These are phyloP conservation scores for Hygrophoropsis aurantiaca DNA, from an alignment of 768 basidiomycete genomes.

Conservation along the genomic window DNA sequence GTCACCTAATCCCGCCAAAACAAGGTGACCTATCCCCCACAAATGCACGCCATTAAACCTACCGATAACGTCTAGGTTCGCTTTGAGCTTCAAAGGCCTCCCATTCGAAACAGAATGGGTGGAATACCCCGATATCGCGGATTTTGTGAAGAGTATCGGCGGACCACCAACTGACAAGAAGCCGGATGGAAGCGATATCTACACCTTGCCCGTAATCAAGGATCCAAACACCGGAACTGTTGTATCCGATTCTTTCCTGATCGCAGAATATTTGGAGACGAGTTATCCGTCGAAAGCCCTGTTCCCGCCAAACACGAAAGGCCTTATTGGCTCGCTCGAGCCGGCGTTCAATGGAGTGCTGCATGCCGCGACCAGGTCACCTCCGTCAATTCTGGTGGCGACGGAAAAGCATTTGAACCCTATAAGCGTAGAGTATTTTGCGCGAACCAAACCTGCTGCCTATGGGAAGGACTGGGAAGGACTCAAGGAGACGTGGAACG, in stretches of 20 bases:
- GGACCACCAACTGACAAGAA: constrained; percentile 14
- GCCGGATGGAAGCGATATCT: constrained; percentile 16
- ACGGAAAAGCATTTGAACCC: constrained; percentile 18
- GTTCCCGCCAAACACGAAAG: constrained; percentile 21
- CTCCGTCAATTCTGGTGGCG: background rate
- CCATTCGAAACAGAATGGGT: constrained; percentile 48
- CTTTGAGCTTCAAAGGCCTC: constrained; percentile 35
- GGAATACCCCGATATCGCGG: constrained; percentile 48
- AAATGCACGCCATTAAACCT: too few relatives aligned
- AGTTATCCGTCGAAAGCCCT: constrained; percentile 32
- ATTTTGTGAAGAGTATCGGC: constrained; percentile 16
- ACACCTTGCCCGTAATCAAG: constrained; percentile 34
- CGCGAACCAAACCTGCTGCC: constrained; percentile 1
- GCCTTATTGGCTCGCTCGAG: constrained; percentile 22
- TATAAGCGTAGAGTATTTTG: constrained; percentile 34
- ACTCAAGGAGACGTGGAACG: background rate
- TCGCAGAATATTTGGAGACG: constrained; percentile 36
- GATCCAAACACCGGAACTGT: constrained; percentile 29
- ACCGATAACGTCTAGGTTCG: constrained; percentile 13
- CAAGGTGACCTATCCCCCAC: background rate
- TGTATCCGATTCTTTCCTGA: constrained; percentile 29
- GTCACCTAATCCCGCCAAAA: constrained; percentile 1
- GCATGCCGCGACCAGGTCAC: constrained; percentile 7
- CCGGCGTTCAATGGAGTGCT: background rate
- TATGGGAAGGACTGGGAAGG: constrained; percentile 9